Evolutionary conservation across 768 basidiomycete species (phyloP), one percentile per base, ranked within the genome.

Genomic region (Suillus luteus): DNA sequence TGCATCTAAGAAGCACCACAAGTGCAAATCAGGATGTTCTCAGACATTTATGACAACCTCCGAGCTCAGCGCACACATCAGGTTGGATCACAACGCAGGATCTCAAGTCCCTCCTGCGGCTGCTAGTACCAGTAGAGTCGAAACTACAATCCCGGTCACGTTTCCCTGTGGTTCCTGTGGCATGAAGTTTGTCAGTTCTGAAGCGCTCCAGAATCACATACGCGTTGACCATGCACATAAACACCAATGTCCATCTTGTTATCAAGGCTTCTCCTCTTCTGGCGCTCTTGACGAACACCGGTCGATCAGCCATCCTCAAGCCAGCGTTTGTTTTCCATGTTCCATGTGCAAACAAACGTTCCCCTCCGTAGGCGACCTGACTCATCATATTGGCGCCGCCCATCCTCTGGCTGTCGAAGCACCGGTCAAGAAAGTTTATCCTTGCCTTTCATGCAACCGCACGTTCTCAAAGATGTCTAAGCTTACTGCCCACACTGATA

Each of bases 401-500:
- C 61, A 40, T 35, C 14, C 35, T 3, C 54, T 3, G 31, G 31
- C 31, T 31, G 3, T 35, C 12, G 22, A 17, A 17, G n/a, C 1
- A 33, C 3, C 27, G 37, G 19, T 35, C 3, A 38, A 35, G 22
- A 44, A 38, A 44, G 17, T 44, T 3, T 61, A 60, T 62, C 60
- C 62, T 44, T 63, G 62, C 27, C 4, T 31, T 31, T 62, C n/a
- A 49, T 75, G 75, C 65, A 55, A 67, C 41, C 72, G 67, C 59
- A 41, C 43, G 1, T 72, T 75, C 27, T 74, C 65, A 43, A 19
- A 35, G 59, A 67, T 46, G 49, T 61, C 9, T 15, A 70, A 67
- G n/a, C 67, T 77, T 49, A 66, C 72, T 38, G 71, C 65, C 5
- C 74, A 75, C 60, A 59, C 17, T 24, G 63, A 65, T 27, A 65